A percentile compares a stretch with the other conserved stretches of the same genome.
Conservation (phyloP, 164 flowering plant species). For the Sedum album region DNA sequence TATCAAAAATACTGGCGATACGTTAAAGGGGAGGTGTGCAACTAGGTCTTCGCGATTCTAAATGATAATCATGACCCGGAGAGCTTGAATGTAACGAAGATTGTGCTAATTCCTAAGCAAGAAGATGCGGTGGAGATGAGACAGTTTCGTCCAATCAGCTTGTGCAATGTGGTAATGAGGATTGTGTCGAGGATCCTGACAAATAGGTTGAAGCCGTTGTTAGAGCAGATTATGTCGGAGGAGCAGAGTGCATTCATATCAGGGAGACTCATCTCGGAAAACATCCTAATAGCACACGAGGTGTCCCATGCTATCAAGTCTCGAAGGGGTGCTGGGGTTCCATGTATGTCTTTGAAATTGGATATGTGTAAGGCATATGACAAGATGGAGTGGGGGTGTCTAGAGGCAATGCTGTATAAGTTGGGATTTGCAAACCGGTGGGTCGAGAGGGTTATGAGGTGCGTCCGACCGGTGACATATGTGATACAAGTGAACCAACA, state of each 20-base stretch:
- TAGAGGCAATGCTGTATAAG: neutral
- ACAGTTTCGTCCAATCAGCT: neutral
- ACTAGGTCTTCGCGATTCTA: neutral
- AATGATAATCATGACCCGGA: neutral
- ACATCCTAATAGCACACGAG: neutral
- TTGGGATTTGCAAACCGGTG: neutral
- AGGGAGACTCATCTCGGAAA: neutral
- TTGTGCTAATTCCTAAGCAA: neutral
- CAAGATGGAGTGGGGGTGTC: neutral
- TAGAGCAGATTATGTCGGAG: neutral
- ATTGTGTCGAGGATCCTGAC: neutral
- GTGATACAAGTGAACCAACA: neutral
- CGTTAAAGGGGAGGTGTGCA: neutral
- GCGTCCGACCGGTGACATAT: neutral
- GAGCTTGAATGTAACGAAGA: neutral
- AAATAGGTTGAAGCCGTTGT: neutral
- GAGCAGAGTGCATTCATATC: slow-evolving; percentile 7
- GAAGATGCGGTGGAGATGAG: neutral
- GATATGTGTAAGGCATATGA: neutral
- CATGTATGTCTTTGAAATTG: neutral
- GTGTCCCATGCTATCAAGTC: neutral
- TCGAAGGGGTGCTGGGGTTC: no score
- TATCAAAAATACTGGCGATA: neutral
- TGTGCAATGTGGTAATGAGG: neutral
- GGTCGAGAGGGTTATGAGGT: neutral